Conservation (phyloP, 345 rosid genomes). For the Syzygium grande region DNA sequence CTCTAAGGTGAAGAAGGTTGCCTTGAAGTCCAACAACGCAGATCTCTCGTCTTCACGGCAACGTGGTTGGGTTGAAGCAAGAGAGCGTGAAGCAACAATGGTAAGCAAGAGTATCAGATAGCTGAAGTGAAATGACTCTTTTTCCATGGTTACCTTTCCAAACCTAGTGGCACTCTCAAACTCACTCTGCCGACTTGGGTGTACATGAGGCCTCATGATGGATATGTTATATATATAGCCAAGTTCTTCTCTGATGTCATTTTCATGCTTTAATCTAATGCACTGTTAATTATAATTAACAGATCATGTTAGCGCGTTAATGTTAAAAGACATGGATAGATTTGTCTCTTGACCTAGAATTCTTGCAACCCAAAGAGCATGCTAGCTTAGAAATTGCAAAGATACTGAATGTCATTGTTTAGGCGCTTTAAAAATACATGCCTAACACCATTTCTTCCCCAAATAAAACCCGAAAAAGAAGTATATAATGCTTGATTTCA, state of each 20-base stretch:
- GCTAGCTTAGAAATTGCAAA: neutral
- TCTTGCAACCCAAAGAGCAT: neutral
- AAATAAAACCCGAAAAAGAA: rapidly evolving
- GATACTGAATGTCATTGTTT: neutral
- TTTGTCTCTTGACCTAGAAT: neutral
- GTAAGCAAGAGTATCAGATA: neutral
- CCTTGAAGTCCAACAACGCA: neutral
- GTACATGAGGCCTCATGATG: neutral
- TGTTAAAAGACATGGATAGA: neutral
- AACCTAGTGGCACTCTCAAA: neutral
- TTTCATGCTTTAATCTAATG: neutral
- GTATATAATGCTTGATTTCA: too few species aligned
- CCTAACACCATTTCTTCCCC: neutral
- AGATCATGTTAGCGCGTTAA: neutral
- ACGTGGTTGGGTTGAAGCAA: neutral
- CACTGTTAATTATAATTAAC: neutral
- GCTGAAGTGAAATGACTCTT: neutral
- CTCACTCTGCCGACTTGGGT: neutral
- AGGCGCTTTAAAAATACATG: rapidly evolving
- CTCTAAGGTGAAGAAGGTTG: neutral
- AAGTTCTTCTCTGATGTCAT: neutral
- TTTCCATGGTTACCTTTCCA: neutral
- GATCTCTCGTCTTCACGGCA: neutral
- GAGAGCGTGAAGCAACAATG: neutral
- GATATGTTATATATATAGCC: neutral